phyloP scores from a whole-genome alignment of 179 eudicot genomes.

The Heliamphora pulchella region DNA sequence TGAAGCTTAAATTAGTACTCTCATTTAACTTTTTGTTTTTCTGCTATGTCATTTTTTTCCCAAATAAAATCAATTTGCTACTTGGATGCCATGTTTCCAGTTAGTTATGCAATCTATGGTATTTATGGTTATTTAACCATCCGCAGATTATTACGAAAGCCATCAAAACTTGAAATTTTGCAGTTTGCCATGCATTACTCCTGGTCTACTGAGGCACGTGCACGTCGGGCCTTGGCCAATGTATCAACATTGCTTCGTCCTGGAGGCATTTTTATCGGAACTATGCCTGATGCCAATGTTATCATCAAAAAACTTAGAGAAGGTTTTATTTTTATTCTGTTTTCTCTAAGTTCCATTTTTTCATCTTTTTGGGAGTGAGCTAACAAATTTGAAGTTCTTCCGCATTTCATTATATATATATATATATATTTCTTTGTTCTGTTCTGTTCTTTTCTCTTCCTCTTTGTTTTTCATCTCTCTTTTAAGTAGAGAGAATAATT shows the following conservation, averaged over 20 bases:
- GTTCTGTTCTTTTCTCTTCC: not conserved
- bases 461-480: not conserved
- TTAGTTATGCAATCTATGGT: not conserved
- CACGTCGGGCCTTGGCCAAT: constrained; percentile 90
- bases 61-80: not conserved
- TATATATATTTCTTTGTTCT: not conserved
- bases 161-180: constrained; percentile 19
- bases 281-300: constrained; percentile 98
- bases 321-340: constrained; percentile 36
- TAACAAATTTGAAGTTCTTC: not conserved
- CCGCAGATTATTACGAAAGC: not conserved
- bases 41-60: not conserved
- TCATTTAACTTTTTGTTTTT: not conserved
- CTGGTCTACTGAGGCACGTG: constrained; percentile 99
- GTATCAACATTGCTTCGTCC: constrained; percentile 94
- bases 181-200: constrained; percentile 99
- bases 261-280: constrained; percentile 93
- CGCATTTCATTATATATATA: too few species aligned
- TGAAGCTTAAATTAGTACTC: not conserved
- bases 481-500: not conserved
- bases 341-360: constrained; percentile 3
- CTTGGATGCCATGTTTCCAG: not conserved
- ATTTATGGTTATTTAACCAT: not conserved
- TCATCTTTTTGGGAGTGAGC: not conserved
- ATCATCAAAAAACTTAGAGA: constrained; percentile 86